Conservation (phyloP, 2,329 filamentous ascomycete genomes). For the Parafenestella ontariensis region DNA sequence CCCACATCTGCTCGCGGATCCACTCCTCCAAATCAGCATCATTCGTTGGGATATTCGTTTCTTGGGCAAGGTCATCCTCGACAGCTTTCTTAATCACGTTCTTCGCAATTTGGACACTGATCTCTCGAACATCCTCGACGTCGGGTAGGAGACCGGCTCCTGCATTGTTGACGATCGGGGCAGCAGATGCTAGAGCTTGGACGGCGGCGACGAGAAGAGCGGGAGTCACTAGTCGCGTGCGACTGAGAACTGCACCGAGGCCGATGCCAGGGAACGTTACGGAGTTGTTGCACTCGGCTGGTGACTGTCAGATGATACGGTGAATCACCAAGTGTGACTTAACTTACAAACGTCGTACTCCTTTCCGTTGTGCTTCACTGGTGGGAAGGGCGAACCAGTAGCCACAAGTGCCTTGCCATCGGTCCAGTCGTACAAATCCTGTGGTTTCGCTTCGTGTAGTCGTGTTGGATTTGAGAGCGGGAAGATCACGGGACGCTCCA, state of each 20-base stretch:
- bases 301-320: slow-evolving; percentile 6
- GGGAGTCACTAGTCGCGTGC: slow-evolving; percentile 71
- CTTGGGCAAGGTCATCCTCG: slow-evolving; percentile 71
- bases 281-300: slow-evolving; percentile 88
- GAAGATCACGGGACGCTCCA: slow-evolving; percentile 82
- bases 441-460: slow-evolving; percentile 80
- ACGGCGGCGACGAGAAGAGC: slow-evolving; percentile 84
- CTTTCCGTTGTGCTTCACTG: slow-evolving; percentile 67
- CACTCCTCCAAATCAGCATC: slow-evolving; percentile 69
- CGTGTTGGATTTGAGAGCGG: slow-evolving; percentile 86
- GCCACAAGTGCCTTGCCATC: slow-evolving; percentile 78
- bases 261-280: slow-evolving; percentile 87
- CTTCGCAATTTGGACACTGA: slow-evolving; percentile 79
- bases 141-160: slow-evolving; percentile 74
- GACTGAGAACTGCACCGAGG: slow-evolving; percentile 76
- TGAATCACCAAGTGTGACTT: slow-evolving; percentile 23
- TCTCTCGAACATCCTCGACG: slow-evolving; percentile 74
- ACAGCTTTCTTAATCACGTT: slow-evolving; percentile 76
- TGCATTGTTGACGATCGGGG: slow-evolving; percentile 71
- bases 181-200: slow-evolving; percentile 72
- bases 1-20: slow-evolving; percentile 83
- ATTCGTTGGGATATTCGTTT: slow-evolving; percentile 67
- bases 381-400: slow-evolving; percentile 82
- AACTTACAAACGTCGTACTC: slow-evolving; percentile 62
- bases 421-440: slow-evolving; percentile 80